These are phyloP conservation scores for Lentinus tigrinus DNA, from an alignment of 768 basidiomycete genomes.

Conservation along the genomic window DNA sequence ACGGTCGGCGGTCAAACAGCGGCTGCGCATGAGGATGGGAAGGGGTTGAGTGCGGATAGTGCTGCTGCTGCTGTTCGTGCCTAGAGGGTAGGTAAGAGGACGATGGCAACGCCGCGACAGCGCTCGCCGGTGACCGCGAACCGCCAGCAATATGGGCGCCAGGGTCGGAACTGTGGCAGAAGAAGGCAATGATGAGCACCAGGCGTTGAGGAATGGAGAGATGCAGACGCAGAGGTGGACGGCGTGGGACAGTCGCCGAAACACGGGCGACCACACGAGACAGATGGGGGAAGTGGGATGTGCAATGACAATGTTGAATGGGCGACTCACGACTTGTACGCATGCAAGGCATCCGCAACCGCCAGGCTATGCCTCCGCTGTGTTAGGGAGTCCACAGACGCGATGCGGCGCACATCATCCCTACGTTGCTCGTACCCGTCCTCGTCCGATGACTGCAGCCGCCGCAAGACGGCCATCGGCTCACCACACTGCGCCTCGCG, in stretches of 20 bases:
- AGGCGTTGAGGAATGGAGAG: neutral
- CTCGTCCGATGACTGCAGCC: conserved; percentile 59
- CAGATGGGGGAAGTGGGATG: neutral
- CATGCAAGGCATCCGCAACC: conserved; percentile 1
- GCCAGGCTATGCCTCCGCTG: conserved; percentile 15
- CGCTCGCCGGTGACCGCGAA: conserved; percentile 7
- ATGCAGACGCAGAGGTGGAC: neutral
- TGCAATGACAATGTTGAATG: neutral
- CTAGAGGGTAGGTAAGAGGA: conserved; percentile 1
- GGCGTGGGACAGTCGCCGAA: neutral
- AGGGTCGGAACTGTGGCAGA: conserved; percentile 4
- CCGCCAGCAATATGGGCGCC: neutral
- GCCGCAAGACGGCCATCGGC: conserved; percentile 63
- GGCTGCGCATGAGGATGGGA: neutral
- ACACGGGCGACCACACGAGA: neutral
- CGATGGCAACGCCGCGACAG: conserved; percentile 7
- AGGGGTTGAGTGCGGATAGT: neutral
- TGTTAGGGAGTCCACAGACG: conserved; percentile 1
- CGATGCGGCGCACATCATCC: neutral
- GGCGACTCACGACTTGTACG: conserved; percentile 1
- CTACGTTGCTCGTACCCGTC: neutral
- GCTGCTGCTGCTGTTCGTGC: conserved; percentile 1
- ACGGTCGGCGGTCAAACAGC: neutral
- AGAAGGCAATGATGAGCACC: conserved; percentile 1
- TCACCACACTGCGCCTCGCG: conserved; percentile 51